Evolutionary conservation across 139 green algal genomes (phyloP).

Genomic region (Chlamydomonas sphaeroides): DNA sequence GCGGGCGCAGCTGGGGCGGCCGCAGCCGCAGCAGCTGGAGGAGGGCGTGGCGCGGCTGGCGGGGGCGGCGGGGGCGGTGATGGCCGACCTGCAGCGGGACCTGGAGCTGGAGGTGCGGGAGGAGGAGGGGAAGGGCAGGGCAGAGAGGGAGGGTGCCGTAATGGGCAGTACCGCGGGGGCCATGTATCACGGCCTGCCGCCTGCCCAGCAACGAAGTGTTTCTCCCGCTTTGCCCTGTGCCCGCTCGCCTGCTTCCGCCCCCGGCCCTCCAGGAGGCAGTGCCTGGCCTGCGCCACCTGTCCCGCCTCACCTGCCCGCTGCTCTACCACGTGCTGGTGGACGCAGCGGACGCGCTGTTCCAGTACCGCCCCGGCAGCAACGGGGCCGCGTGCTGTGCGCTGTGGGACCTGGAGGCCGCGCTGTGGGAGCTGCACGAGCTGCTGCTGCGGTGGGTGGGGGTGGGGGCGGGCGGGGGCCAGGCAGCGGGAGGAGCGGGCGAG

Average conservation of each 20-base stretch:
- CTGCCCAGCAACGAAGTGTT: too few species aligned
- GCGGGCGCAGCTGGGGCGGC: neutral
- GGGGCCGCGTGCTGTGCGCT: constrained; percentile 5
- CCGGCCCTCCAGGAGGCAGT: constrained; percentile 12
- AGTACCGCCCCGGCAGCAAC: constrained; percentile 41
- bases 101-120: constrained; percentile 42
- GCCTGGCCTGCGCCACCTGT: constrained; percentile 40
- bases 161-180: too few species aligned
- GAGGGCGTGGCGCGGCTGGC: neutral
- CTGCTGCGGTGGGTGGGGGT: neutral
- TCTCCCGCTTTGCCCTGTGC: too few species aligned
- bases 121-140: too few species aligned
- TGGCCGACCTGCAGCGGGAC: constrained; percentile 30
- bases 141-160: too few species aligned
- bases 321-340: constrained; percentile 41
- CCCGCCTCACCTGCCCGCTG: neutral
- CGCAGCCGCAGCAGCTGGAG: neutral
- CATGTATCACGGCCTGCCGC: too few species aligned
- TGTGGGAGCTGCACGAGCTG: neutral
- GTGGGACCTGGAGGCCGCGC: constrained; percentile 37
- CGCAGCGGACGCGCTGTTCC: constrained; percentile 35
- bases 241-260: neutral
- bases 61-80: constrained; percentile 1
- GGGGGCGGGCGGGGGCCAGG: neutral
- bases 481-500: too few species aligned